Base-by-base conservation (phyloP, 2,329 filamentous ascomycete species). In the Exophiala calicioides region DNA sequence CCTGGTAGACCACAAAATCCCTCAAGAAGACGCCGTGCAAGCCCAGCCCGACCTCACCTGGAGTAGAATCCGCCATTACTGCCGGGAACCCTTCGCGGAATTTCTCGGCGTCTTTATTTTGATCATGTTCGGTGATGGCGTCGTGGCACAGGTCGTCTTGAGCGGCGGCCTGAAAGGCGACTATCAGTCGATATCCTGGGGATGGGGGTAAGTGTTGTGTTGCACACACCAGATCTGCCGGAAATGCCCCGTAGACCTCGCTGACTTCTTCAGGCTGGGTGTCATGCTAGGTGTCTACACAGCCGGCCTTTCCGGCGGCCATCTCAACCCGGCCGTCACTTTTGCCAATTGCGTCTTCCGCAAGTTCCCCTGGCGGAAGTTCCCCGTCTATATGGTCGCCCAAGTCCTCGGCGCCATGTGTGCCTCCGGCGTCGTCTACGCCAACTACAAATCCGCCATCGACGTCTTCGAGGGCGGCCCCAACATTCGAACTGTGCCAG, bases 241-340 rank as follows among this genome's bases (percentile, higher is more conserved):
- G 9, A 5, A 18, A 18, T 6, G 18, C 10, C 10, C 10, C 13
- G 7, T 8, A 32, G 30, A 37, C 15, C 36, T 34, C 12, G 36
- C 46, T 54, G 23, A 53, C 42, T 29, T 20, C 15, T 13, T 24
- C 61, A 77, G 81, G 16, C 68, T 86, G n/a, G 83, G 79, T 5
- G 79, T 85, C 50, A 85, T 85, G 80, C 71, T 86, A 3, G 82
- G 83, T 3, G 78, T 86, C 30, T 87, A 87, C 58, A 75, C 59
- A 6, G 65, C 65, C 34, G 82, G 85, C 58, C 62, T 65, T 31
- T 83, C 79, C 3, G 84, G 84, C 8, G 82, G 78, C 19, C 48
- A 57, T 35, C 71, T 88, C 57, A 85, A 84, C 60, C 82, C 85
- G 0, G 85, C 82, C 13, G 78, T 89, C 9, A 87, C 84, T 1